Evolutionary conservation across 306 rosid species (phyloP).

Genomic region (Quercus engelmannii): DNA sequence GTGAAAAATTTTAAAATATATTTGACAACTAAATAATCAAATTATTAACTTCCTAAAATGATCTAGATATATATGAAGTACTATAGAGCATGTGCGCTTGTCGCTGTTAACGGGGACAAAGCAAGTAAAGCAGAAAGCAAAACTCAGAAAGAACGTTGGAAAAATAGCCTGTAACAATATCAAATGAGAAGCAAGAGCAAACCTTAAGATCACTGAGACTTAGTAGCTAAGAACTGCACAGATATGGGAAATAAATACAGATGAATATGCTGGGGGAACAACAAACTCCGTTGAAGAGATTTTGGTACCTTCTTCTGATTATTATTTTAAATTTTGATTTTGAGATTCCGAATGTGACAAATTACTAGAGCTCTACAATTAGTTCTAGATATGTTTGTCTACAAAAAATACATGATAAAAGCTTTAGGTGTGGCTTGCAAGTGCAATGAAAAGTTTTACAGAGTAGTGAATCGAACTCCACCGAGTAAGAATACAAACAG

Average conservation of each 20-base stretch:
- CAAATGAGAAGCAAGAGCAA: constrained; percentile 12
- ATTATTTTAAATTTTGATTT: no score
- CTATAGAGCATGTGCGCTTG: background rate
- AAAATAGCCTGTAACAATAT: background rate
- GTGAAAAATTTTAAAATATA: background rate
- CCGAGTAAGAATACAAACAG: no score
- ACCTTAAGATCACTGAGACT: constrained; percentile 81
- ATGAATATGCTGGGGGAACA: constrained; percentile 86
- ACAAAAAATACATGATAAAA: no score
- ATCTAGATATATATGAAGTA: background rate
- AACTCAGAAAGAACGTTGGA: background rate
- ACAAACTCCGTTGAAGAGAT: constrained; percentile 72
- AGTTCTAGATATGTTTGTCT: no score
- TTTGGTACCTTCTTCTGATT: background rate
- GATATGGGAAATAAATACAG: constrained; percentile 82
- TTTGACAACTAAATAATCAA: background rate
- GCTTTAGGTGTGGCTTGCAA: no score
- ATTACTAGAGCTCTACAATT: no score
- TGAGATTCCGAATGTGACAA: no score
- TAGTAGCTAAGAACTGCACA: constrained; percentile 58
- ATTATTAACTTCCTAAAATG: background rate
- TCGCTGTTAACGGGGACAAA: background rate
- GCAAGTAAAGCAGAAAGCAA: background rate
- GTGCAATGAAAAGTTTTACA: no score
- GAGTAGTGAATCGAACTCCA: no score